phyloP scores from a whole-genome alignment of 2,329 filamentous ascomycete genomes.

The Shiraia bambusicola region DNA sequence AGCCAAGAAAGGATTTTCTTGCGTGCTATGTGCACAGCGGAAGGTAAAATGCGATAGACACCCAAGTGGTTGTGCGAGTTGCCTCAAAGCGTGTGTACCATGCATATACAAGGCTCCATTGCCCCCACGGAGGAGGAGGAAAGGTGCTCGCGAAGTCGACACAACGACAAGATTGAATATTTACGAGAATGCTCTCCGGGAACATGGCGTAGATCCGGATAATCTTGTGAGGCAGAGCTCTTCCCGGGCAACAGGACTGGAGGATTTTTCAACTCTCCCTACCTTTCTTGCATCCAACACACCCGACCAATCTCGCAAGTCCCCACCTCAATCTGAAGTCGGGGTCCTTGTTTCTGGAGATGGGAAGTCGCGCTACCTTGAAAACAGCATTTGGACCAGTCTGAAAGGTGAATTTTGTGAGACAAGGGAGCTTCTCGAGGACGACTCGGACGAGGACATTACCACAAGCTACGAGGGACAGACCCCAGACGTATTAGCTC shows the following conservation, averaged over 20 bases:
- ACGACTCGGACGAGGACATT: conserved; percentile 32
- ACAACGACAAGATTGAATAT: conserved; percentile 24
- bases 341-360: conserved; percentile 29
- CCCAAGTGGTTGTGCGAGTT: conserved; percentile 33
- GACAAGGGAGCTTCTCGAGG: conserved; percentile 30
- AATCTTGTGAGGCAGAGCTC: conserved; percentile 18
- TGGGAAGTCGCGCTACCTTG: conserved; percentile 35
- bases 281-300: background rate
- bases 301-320: background rate
- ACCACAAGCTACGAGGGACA: background rate
- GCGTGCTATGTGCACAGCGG: conserved; percentile 36
- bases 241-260: conserved; percentile 1
- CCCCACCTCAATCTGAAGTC: conserved; percentile 2
- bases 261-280: conserved; percentile 8
- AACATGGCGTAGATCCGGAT: conserved; percentile 31
- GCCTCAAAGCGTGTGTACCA: conserved; percentile 30
- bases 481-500: conserved; percentile 4
- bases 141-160: conserved; percentile 28
- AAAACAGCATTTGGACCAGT: conserved; percentile 38
- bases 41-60: conserved; percentile 40
- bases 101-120: conserved; percentile 39
- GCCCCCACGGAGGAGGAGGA: conserved; percentile 32
- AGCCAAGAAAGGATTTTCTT: conserved; percentile 34
- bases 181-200: conserved; percentile 34
- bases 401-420: conserved; percentile 34